These are phyloP conservation scores for Linanthus parryae DNA, from an alignment of 148 eudicot genomes.

Conservation along the genomic window DNA sequence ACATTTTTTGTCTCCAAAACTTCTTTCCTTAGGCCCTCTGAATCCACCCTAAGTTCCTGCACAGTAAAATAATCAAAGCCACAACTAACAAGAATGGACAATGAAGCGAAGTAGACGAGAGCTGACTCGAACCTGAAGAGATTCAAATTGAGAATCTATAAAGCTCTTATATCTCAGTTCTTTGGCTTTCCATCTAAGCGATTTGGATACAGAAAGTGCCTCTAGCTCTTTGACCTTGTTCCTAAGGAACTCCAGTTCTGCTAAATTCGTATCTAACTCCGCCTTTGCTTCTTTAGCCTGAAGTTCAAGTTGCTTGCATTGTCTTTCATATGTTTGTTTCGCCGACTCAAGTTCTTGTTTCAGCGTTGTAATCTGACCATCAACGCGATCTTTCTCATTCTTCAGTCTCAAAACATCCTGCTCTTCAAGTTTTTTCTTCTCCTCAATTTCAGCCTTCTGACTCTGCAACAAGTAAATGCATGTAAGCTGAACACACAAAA, in stretches of 20 bases:
- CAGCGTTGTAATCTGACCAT: constrained; percentile 39
- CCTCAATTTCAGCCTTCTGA: constrained; percentile 66
- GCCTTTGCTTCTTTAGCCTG: constrained; percentile 45
- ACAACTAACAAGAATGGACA: constrained; percentile 4
- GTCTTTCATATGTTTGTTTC: constrained; percentile 44
- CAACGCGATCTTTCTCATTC: constrained; percentile 51
- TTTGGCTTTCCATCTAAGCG: constrained; percentile 48
- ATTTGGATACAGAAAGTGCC: constrained; percentile 53
- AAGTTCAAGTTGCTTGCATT: constrained; percentile 36
- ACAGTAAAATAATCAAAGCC: constrained; percentile 10
- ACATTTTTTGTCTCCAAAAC: constrained; percentile 39
- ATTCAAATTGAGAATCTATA: constrained; percentile 50
- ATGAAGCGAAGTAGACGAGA: constrained; percentile 6
- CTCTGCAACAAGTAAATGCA: constrained; percentile 31
- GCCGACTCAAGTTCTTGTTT: constrained; percentile 48
- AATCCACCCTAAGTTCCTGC: constrained; percentile 52
- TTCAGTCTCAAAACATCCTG: constrained; percentile 45
- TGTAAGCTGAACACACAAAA: background rate
- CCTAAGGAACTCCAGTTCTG: constrained; percentile 49
- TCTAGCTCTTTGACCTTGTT: constrained; percentile 71
- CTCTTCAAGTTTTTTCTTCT: constrained; percentile 52
- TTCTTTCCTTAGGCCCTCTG: constrained; percentile 61
- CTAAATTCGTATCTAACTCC: constrained; percentile 52
- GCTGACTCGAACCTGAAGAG: constrained; percentile 50
- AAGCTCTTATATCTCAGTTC: constrained; percentile 53